These are phyloP conservation scores for Jaltomata sinuosa DNA, from an alignment of 257 asterid species.

Conservation along the genomic window DNA sequence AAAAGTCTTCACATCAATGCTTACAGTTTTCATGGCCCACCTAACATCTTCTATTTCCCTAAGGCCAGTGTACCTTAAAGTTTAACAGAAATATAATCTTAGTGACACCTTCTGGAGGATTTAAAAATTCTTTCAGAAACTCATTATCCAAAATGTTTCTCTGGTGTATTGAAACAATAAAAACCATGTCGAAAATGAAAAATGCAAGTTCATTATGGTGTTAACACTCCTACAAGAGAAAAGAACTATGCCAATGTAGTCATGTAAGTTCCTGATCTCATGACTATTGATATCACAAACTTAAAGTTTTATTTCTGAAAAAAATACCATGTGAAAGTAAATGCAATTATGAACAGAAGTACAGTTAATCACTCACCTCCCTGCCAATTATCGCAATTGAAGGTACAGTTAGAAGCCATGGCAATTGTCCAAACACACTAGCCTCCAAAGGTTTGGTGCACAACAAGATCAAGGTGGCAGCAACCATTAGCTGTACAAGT, in stretches of 20 bases:
- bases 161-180: neutral
- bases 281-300: neutral
- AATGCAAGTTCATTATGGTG: neutral
- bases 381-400: conserved; percentile 90
- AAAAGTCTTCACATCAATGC: neutral
- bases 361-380: conserved; percentile 47
- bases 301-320: neutral
- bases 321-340: neutral
- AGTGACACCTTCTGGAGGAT: neutral
- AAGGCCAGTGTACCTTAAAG: neutral
- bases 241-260: neutral
- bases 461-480: conserved; percentile 86
- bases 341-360: neutral
- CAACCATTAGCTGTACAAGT: conserved; percentile 89
- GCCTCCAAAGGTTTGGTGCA: conserved; percentile 76
- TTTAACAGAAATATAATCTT: neutral
- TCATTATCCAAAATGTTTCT: neutral
- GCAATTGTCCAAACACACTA: conserved; percentile 56
- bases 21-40: neutral
- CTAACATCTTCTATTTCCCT: neutral
- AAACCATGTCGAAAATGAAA: neutral
- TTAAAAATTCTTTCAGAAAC: neutral
- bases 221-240: neutral
- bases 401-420: conserved; percentile 86
- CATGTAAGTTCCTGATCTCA: neutral